These are phyloP conservation scores for Pterocarpus santalinus DNA, from an alignment of 306 rosid genomes.

Conservation along the genomic window DNA sequence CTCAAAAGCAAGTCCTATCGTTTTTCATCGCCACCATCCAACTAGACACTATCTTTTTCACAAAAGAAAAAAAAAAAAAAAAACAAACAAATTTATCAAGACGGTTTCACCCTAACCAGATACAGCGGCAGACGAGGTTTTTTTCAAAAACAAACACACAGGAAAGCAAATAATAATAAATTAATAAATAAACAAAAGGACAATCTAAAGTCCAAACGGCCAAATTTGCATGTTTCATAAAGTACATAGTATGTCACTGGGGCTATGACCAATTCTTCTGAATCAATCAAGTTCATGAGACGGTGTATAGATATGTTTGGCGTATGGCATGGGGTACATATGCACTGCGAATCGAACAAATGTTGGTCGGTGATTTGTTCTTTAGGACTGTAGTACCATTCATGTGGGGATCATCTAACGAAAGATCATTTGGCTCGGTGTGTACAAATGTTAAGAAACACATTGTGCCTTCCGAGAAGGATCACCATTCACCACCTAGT, in stretches of 20 bases:
- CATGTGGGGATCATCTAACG: not conserved
- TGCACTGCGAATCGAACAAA: constrained; percentile 4
- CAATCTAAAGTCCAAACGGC: not conserved
- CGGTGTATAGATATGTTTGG: not conserved
- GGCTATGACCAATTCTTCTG: constrained; percentile 27
- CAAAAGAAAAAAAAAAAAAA: too few species aligned
- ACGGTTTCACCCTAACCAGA: constrained; percentile 1
- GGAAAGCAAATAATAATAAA: not conserved
- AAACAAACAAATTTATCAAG: not conserved
- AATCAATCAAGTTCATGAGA: constrained; percentile 26
- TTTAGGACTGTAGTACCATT: constrained; percentile 16
- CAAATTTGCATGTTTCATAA: constrained; percentile 14
- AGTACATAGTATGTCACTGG: not conserved
- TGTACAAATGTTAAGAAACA: constrained; percentile 12
- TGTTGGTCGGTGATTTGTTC: constrained; percentile 40
- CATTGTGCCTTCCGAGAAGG: constrained; percentile 37
- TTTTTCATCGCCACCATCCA: not conserved
- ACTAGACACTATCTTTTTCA: not conserved
- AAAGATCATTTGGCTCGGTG: not conserved
- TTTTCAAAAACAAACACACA: not conserved
- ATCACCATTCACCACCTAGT: not conserved
- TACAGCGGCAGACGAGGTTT: too few species aligned
- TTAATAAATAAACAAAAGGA: not conserved
- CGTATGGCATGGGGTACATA: constrained; percentile 32
- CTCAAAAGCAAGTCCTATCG: not conserved